Evolutionary conservation across 495 filamentous ascomycete species (phyloP), one percentile per base, ranked within the genome.

Genomic region (Talaromyces proteolyticus): DNA sequence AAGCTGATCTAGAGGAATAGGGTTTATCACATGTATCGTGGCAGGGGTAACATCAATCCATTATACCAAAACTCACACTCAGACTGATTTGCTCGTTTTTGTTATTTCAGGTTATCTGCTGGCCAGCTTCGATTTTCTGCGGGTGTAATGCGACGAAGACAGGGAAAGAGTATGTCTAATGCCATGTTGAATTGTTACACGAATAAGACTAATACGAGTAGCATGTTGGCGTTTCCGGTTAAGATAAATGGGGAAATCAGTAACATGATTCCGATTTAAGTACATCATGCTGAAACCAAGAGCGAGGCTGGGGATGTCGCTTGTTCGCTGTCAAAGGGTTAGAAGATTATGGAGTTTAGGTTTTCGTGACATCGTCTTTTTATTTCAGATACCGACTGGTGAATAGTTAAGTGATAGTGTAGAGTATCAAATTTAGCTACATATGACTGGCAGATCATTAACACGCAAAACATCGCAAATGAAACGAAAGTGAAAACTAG

Each of bases 111-210:
- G 61, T 82, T 2, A 47, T 84, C 39, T 82, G 77, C 47, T 84
- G 75, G 67, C 79, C 80, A 11, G 76, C 74, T 2, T 72, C 78
- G 3, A 61, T 84, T 18, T 74, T 84, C 39, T 82, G 80, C 62
- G 77, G 79, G 6, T 84, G 80, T 60, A 76, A 77, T 48, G 63
- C 68, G 44, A 81, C 79, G 12, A 64, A 82, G 53, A 68, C 66
- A 1, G 79, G 80, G 16, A 78, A 78, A 60, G 73, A 75, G 80
- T 82, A 63, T 57, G 69, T 62, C 48, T 18, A 3, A 21, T 40
- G 12, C 19, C 18, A 8, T 34, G 3, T 49, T 19, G 26, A 22
- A 36, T 8, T 1, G 51, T 38, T 42, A 23, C 37, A 22, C 36
- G 7, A 10, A 25, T 22, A 12, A 37, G 16, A 47, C 54, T 63